Evolutionary conservation across 129 eudicot genomes (phyloP).

Genomic region (Centella asiatica): DNA sequence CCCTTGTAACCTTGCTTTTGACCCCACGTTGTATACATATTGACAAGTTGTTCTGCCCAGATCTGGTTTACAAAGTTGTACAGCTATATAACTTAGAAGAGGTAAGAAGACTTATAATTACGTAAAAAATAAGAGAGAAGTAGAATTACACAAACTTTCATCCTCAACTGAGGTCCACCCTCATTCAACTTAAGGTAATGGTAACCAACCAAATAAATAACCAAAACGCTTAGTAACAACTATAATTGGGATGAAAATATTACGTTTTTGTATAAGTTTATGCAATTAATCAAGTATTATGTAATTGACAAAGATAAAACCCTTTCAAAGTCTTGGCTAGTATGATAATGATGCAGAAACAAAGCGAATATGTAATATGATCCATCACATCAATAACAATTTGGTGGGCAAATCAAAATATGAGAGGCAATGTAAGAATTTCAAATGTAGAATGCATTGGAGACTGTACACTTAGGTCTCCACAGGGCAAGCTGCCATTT

Average conservation of each 20-base stretch:
- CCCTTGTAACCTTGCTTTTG: slow-evolving; percentile 67
- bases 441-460: background rate
- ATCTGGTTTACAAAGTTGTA: slow-evolving; percentile 31
- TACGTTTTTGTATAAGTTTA: background rate
- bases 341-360: background rate
- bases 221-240: background rate
- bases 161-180: background rate
- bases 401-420: background rate
- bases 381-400: background rate
- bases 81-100: background rate
- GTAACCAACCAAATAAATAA: background rate
- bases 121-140: background rate
- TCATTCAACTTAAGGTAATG: background rate
- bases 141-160: background rate
- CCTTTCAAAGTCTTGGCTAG: background rate
- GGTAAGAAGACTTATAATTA: background rate
- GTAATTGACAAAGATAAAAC: background rate
- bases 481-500: background rate
- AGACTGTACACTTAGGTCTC: background rate
- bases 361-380: background rate
- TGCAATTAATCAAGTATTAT: background rate
- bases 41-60: slow-evolving; percentile 68
- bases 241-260: background rate
- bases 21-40: slow-evolving; percentile 91
- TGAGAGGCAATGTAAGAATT: background rate